phyloP scores from a whole-genome alignment of 371 early-diverging fungal species.

The Choanephora cucurbitarum region DNA sequence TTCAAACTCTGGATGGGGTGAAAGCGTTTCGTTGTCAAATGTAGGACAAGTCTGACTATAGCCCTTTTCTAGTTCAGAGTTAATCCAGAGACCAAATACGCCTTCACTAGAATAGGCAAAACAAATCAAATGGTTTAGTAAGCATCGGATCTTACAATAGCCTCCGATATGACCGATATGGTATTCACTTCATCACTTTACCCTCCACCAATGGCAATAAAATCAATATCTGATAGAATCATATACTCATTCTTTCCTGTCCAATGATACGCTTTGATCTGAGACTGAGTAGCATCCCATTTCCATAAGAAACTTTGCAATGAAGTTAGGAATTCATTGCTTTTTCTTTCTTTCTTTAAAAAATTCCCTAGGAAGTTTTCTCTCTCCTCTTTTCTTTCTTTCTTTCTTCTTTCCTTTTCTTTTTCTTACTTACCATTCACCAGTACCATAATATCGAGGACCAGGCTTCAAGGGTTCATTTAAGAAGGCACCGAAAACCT shows the following conservation, averaged over 20 bases:
- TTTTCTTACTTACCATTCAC: constrained; percentile 71
- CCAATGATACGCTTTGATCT: constrained; percentile 71
- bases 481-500: constrained; percentile 91
- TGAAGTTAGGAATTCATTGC: not conserved
- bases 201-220: constrained; percentile 92
- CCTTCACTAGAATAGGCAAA: constrained; percentile 63
- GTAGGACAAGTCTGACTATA: constrained; percentile 82
- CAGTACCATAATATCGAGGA: constrained; percentile 87
- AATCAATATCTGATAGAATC: constrained; percentile 77
- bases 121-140: not conserved
- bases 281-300: constrained; percentile 19
- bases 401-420: constrained; percentile 9
- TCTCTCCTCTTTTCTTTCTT: no score
- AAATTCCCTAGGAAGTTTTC: no score
- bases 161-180: no score
- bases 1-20: constrained; percentile 33
- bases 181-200: no score
- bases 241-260: constrained; percentile 91
- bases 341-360: not conserved
- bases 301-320: constrained; percentile 44
- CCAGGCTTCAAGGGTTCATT: constrained; percentile 71
- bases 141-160: no score
- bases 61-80: constrained; percentile 85
- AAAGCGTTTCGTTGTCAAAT: constrained; percentile 81
- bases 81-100: constrained; percentile 90